A percentile compares a stretch with the other conserved stretches of the same genome.
Evolutionary conservation across 2,329 filamentous ascomycete species (phyloP).

Genomic region (Fusarium udum): DNA sequence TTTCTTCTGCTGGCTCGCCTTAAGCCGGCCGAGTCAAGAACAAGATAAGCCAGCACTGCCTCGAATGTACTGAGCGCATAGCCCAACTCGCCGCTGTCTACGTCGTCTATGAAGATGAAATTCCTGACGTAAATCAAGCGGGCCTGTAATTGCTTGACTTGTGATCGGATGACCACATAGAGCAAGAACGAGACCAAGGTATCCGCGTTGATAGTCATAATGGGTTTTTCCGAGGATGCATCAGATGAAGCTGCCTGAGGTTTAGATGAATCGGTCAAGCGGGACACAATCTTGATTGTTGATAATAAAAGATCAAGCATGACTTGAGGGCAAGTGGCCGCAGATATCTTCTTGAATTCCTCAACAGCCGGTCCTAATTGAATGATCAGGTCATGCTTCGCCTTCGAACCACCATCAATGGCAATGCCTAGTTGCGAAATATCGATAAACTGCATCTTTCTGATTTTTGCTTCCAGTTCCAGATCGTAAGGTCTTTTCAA

Average conservation of each 20-base stretch:
- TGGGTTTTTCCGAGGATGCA: conserved; percentile 60
- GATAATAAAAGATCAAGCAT: conserved; percentile 85
- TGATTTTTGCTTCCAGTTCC: conserved; percentile 88
- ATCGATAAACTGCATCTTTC: conserved; percentile 93
- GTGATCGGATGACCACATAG: conserved; percentile 90
- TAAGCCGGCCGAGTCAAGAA: conserved; percentile 81
- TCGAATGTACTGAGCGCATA: conserved; percentile 97
- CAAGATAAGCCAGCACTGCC: conserved; percentile 88
- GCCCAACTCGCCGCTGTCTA: conserved; percentile 94
- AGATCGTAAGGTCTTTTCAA: conserved; percentile 84
- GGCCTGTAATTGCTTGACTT: conserved; percentile 87
- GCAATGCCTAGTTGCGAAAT: conserved; percentile 92
- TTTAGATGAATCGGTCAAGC: conserved; percentile 64
- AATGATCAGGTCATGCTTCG: conserved; percentile 82
- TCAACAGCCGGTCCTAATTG: conserved; percentile 83
- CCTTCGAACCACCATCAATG: conserved; percentile 79
- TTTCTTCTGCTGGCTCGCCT: conserved; percentile 88
- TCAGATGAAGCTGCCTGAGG: conserved; percentile 49
- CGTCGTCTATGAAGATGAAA: conserved; percentile 97
- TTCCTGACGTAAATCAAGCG: conserved; percentile 94
- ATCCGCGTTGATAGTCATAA: conserved; percentile 80
- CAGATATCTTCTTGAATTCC: conserved; percentile 85
- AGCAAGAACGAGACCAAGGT: conserved; percentile 90
- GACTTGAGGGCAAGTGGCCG: conserved; percentile 82
- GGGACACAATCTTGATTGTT: conserved; percentile 85